Conservation (phyloP, 495 filamentous ascomycete genomes). For the Aspergillus indologenus region DNA sequence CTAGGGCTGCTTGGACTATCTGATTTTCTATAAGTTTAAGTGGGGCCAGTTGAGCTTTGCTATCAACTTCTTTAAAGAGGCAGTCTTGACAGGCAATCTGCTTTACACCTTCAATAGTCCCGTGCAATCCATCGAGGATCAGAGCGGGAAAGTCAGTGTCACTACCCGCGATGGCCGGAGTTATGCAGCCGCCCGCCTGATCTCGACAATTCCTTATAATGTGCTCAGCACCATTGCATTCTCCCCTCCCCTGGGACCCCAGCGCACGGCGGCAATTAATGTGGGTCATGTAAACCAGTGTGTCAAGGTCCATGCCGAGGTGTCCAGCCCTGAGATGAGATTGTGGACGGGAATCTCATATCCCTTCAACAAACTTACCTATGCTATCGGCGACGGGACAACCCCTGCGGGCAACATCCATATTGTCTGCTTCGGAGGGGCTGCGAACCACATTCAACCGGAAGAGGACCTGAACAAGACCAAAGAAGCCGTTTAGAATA, state of each 20-base stretch:
- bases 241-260: slow-evolving; percentile 15
- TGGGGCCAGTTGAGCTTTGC: too few species aligned
- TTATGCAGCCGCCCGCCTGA: slow-evolving; percentile 10
- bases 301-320: slow-evolving; percentile 31
- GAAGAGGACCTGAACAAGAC: slow-evolving; percentile 6
- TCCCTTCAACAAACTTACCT: slow-evolving; percentile 24
- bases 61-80: too few species aligned
- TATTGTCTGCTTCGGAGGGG: slow-evolving; percentile 11
- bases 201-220: slow-evolving; percentile 27
- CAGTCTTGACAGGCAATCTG: too few species aligned
- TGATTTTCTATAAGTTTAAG: too few species aligned
- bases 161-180: too few species aligned
- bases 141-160: too few species aligned
- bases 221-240: slow-evolving; percentile 22
- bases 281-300: slow-evolving; percentile 25
- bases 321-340: slow-evolving; percentile 22
- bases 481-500: too few species aligned
- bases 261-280: slow-evolving; percentile 19
- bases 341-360: slow-evolving; percentile 26
- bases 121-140: too few species aligned
- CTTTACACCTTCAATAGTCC: too few species aligned
- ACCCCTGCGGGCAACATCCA: slow-evolving; percentile 19
- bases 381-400: slow-evolving; percentile 10
- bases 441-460: slow-evolving; percentile 6
- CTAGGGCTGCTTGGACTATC: not conserved